phyloP scores from a whole-genome alignment of 495 filamentous ascomycete species.

The Talaromyces wortmannii region DNA sequence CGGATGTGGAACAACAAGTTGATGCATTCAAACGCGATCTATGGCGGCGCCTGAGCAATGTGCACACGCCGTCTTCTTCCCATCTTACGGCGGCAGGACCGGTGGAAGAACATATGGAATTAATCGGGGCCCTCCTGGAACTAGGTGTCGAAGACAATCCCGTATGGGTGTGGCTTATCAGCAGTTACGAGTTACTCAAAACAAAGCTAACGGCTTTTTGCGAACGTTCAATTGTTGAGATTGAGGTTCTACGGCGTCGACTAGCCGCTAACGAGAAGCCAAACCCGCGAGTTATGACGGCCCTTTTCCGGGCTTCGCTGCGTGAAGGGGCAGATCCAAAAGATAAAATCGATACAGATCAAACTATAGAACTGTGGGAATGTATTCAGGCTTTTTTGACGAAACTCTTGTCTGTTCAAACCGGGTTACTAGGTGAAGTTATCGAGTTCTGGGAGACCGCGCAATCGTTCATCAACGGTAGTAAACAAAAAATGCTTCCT shows the following conservation, averaged over 20 bases:
- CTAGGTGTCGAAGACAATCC: constrained; percentile 92
- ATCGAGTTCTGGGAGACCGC: constrained; percentile 91
- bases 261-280: constrained; percentile 69
- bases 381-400: constrained; percentile 65
- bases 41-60: constrained; percentile 70
- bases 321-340: constrained; percentile 50
- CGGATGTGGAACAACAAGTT: constrained; percentile 78
- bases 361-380: constrained; percentile 87
- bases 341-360: constrained; percentile 59
- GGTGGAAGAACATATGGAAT: constrained; percentile 79
- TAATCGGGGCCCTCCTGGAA: constrained; percentile 82
- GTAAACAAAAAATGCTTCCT: constrained; percentile 72
- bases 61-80: constrained; percentile 32
- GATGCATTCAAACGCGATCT: constrained; percentile 79
- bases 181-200: constrained; percentile 81
- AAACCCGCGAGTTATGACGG: constrained; percentile 56
- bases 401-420: constrained; percentile 59
- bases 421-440: constrained; percentile 81
- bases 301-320: constrained; percentile 64
- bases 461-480: constrained; percentile 83
- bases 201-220: constrained; percentile 70
- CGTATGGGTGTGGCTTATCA: constrained; percentile 90
- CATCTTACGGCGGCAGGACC: constrained; percentile 32
- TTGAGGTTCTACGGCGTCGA: constrained; percentile 80
- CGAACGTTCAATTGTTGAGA: constrained; percentile 79